Conservation (phyloP, 495 filamentous ascomycete species). For the Staphylotrichum tortipilum region DNA sequence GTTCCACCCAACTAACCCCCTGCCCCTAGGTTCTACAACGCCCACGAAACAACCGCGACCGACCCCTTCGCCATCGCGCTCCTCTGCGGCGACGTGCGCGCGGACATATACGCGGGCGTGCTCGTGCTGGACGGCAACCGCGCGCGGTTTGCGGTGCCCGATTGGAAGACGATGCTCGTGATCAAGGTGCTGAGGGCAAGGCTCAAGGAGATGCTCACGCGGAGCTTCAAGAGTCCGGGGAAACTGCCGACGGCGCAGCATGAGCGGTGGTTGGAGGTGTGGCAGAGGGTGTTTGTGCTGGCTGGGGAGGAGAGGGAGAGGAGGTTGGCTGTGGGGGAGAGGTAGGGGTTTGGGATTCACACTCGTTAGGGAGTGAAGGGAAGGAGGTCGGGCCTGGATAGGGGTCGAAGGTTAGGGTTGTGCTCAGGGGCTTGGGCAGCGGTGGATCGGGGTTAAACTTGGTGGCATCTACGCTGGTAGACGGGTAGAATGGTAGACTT, state of each 20-base stretch:
- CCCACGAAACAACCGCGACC: constrained; percentile 77
- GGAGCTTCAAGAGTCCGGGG: constrained; percentile 65
- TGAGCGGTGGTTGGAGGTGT: constrained; percentile 67
- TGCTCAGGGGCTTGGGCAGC: no score
- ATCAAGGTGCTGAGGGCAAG: constrained; percentile 65
- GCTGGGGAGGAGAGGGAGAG: constrained; percentile 23
- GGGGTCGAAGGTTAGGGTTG: no score
- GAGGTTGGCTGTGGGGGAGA: not conserved
- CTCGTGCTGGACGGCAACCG: constrained; percentile 78
- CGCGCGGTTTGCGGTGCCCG: constrained; percentile 73
- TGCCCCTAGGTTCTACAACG: constrained; percentile 60
- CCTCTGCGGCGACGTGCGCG: constrained; percentile 78
- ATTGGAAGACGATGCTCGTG: constrained; percentile 85
- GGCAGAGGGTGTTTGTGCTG: constrained; percentile 43
- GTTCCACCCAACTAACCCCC: not conserved
- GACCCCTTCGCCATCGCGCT: constrained; percentile 75
- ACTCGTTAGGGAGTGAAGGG: no score
- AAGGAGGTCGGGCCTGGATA: no score
- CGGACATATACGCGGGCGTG: constrained; percentile 80
- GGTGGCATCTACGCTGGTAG: no score
- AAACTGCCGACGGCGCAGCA: constrained; percentile 57
- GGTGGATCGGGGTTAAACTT: no score
- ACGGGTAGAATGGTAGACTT: no score
- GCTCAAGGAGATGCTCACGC: constrained; percentile 61
- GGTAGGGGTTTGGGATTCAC: no score